phyloP scores from a whole-genome alignment of 2,329 filamentous ascomycete genomes.

The Fusarium sp. region DNA sequence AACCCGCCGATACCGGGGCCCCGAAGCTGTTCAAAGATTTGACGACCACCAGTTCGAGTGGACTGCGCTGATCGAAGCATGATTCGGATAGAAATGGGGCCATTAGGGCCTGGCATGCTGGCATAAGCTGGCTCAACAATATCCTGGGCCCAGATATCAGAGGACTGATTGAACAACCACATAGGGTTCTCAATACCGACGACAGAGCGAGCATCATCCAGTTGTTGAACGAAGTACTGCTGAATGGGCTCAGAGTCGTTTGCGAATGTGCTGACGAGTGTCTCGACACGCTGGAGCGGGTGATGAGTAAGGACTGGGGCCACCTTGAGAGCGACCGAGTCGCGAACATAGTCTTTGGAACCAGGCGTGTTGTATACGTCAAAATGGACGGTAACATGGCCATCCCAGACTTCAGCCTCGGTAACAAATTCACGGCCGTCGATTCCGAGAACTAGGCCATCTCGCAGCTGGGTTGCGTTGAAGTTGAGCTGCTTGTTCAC shows the following conservation, averaged over 20 bases:
- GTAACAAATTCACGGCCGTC: no score
- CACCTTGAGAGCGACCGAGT: no score
- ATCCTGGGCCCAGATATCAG: constrained; percentile 54
- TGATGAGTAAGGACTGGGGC: no score
- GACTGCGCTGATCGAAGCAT: constrained; percentile 47
- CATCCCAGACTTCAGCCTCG: no score
- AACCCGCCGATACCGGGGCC: constrained; percentile 23
- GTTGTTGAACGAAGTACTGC: no score
- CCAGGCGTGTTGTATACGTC: no score
- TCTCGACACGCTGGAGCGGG: no score
- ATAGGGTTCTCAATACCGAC: constrained; percentile 9
- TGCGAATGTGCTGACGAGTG: no score
- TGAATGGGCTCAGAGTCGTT: no score
- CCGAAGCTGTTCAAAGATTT: constrained; percentile 46
- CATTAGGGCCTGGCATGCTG: constrained; percentile 53
- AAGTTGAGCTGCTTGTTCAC: neutral
- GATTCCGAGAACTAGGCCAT: no score
- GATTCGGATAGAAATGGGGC: constrained; percentile 46
- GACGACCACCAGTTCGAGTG: constrained; percentile 41
- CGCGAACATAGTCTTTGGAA: no score
- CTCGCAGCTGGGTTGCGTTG: neutral
- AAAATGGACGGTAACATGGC: no score
- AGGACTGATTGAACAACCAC: constrained; percentile 5
- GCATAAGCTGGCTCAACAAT: constrained; percentile 53
- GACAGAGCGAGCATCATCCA: neutral